Percentiles rank a stretch among this genome's conserved stretches.
Conservation (phyloP, 768 basidiomycete species). For the Lyophyllum semitale region DNA sequence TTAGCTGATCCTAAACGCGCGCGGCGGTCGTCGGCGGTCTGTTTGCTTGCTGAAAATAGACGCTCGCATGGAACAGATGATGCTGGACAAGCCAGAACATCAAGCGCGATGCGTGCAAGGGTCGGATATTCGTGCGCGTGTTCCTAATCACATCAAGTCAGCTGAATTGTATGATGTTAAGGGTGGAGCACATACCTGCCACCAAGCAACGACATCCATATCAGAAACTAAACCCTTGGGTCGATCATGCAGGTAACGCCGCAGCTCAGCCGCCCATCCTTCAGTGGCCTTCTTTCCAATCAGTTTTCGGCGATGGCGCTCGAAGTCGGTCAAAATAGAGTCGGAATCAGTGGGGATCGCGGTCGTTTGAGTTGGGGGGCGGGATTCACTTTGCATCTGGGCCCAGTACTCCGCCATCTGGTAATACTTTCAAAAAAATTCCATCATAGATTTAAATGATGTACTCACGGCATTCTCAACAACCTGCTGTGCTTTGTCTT, state of each 20-base stretch:
- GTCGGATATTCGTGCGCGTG: slow-evolving; percentile 11
- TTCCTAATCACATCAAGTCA: background rate
- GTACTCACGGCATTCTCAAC: slow-evolving; percentile 11
- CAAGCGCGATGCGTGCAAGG: slow-evolving; percentile 16
- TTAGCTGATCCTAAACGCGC: background rate
- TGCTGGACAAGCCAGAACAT: slow-evolving; percentile 18
- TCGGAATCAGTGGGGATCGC: background rate
- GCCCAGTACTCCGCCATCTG: slow-evolving; percentile 15
- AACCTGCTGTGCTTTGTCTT: slow-evolving; percentile 15
- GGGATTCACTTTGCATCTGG: background rate
- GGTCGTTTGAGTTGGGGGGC: background rate
- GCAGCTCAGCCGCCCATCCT: slow-evolving; percentile 10
- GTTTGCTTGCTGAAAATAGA: slow-evolving; percentile 14
- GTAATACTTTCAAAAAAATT: background rate
- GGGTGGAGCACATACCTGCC: slow-evolving; percentile 11
- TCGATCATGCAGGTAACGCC: slow-evolving; percentile 7
- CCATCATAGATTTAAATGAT: background rate
- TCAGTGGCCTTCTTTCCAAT: background rate
- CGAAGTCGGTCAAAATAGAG: background rate
- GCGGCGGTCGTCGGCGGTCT: slow-evolving; percentile 1
- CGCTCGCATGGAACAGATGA: slow-evolving; percentile 21
- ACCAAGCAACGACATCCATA: slow-evolving; percentile 16
- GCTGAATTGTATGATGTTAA: background rate
- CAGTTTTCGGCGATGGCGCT: background rate
- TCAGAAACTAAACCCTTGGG: slow-evolving; percentile 8